Conservation (phyloP, 2,329 filamentous ascomycete species). For the Fusarium kyushuense region DNA sequence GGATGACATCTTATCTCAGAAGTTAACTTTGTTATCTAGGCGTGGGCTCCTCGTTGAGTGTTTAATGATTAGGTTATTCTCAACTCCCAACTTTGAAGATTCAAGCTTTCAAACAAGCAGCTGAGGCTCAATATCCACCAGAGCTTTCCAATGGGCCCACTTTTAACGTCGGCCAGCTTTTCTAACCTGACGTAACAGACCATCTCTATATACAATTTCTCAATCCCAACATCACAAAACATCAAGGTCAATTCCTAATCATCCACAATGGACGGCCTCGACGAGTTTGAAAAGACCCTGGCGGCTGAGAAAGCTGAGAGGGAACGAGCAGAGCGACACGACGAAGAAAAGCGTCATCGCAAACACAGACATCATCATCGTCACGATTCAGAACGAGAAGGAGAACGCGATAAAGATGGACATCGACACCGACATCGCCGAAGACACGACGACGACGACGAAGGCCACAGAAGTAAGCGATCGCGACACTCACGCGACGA, state of each 20-base stretch:
- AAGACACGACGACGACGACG: conserved; percentile 47
- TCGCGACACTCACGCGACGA: conserved; percentile 52
- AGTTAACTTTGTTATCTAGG: rapidly evolving
- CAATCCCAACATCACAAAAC: neutral
- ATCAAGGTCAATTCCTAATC: rapidly evolving
- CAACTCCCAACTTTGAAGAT: too few species aligned
- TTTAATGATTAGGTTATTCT: too few species aligned
- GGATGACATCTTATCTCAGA: rapidly evolving
- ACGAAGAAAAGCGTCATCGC: conserved; percentile 57
- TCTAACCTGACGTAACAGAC: conserved; percentile 34
- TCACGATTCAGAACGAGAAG: conserved; percentile 52
- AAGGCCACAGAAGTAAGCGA: conserved; percentile 49
- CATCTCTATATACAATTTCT: neutral
- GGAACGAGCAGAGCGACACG: conserved; percentile 59
- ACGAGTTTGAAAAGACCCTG: conserved; percentile 83
- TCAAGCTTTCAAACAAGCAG: neutral
- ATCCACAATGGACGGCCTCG: conserved; percentile 65
- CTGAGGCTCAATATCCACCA: neutral
- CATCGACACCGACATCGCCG: conserved; percentile 36
- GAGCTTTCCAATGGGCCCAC: conserved; percentile 10
- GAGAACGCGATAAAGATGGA: conserved; percentile 38
- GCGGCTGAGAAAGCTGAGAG: conserved; percentile 71
- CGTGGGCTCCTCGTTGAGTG: rapidly evolving
- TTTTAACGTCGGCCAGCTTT: conserved; percentile 23
- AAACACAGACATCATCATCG: conserved; percentile 62